A percentile compares a stretch with the other conserved stretches of the same genome.
Evolutionary conservation across 2,329 filamentous ascomycete species (phyloP).

Genomic region (Triangularia verruculosa): DNA sequence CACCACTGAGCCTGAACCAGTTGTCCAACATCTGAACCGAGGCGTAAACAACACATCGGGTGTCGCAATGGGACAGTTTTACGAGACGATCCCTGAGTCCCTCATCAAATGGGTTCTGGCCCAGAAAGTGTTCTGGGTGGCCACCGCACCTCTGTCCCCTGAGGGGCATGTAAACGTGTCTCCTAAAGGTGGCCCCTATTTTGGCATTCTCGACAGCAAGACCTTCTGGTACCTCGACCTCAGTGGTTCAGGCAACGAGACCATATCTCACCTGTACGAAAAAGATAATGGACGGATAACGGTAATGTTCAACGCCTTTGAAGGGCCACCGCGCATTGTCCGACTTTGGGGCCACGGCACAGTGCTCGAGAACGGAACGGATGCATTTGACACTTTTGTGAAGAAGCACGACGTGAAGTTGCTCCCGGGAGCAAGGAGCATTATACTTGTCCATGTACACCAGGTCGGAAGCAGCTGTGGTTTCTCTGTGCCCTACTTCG

Average conservation of each 20-base stretch:
- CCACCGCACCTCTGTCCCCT: conserved; percentile 65
- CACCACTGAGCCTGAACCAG: too few relatives aligned
- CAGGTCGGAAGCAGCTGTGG: conserved; percentile 41
- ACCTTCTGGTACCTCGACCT: conserved; percentile 63
- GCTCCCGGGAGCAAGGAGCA: conserved; percentile 34
- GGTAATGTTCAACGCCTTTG: conserved; percentile 62
- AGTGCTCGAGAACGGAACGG: conserved; percentile 36
- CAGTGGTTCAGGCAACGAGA: conserved; percentile 73
- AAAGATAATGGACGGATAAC: conserved; percentile 65
- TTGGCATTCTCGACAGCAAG: conserved; percentile 33
- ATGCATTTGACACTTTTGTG: conserved; percentile 35
- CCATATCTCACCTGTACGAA: conserved; percentile 71
- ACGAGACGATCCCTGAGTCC: conserved; percentile 32
- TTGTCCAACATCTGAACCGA: too few relatives aligned
- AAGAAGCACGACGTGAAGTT: conserved; percentile 31
- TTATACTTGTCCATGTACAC: conserved; percentile 40
- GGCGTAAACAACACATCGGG: neutral
- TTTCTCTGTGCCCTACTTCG: conserved; percentile 39
- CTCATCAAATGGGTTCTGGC: conserved; percentile 61
- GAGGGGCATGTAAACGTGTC: conserved; percentile 69
- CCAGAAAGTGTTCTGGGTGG: conserved; percentile 74
- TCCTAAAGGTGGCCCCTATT: conserved; percentile 61
- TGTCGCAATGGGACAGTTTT: conserved; percentile 29
- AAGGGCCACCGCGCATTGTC: conserved; percentile 39
- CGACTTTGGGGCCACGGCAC: conserved; percentile 37